Percentiles rank a stretch among this genome's conserved stretches.
Evolutionary conservation across 2,329 filamentous ascomycete species (phyloP).

Genomic region (Xylariales sp.): DNA sequence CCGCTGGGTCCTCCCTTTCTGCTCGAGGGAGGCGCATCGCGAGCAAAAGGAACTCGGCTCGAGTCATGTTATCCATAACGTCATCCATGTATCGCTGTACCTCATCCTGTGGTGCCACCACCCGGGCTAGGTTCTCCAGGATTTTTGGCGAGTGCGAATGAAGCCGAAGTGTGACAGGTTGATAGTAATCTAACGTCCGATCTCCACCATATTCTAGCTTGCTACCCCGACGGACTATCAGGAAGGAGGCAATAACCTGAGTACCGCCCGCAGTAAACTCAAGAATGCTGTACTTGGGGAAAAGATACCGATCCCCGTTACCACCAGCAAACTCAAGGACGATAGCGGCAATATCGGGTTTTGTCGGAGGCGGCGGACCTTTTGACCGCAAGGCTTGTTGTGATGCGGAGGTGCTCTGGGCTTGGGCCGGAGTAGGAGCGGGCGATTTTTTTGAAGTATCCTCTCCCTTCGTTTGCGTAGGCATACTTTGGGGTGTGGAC

Average conservation of each 20-base stretch:
- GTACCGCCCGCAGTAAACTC: constrained; percentile 69
- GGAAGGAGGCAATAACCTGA: constrained; percentile 78
- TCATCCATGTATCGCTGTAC: constrained; percentile 76
- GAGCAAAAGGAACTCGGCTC: constrained; percentile 73
- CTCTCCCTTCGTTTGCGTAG: constrained; percentile 47
- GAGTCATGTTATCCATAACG: constrained; percentile 75
- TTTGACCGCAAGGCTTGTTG: constrained; percentile 70
- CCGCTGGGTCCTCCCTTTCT: constrained; percentile 51
- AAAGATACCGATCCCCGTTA: constrained; percentile 79
- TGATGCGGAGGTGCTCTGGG: constrained; percentile 44
- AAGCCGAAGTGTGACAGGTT: constrained; percentile 75
- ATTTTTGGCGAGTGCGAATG: constrained; percentile 65
- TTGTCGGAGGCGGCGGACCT: constrained; percentile 64
- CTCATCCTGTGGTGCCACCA: constrained; percentile 72
- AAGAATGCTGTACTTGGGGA: constrained; percentile 81
- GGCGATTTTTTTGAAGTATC: constrained; percentile 51
- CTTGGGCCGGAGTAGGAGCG: constrained; percentile 37
- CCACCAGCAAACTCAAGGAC: constrained; percentile 76
- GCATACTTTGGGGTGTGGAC: constrained; percentile 42
- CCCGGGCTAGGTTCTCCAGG: constrained; percentile 69
- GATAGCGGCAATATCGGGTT: constrained; percentile 72
- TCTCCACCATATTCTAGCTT: constrained; percentile 73
- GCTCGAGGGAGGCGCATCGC: constrained; percentile 72
- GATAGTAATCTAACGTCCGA: constrained; percentile 76
- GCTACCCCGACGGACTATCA: constrained; percentile 79